These are phyloP conservation scores for Torrubiella hemipterigena DNA, from an alignment of 2,329 filamentous ascomycete species.

Conservation along the genomic window DNA sequence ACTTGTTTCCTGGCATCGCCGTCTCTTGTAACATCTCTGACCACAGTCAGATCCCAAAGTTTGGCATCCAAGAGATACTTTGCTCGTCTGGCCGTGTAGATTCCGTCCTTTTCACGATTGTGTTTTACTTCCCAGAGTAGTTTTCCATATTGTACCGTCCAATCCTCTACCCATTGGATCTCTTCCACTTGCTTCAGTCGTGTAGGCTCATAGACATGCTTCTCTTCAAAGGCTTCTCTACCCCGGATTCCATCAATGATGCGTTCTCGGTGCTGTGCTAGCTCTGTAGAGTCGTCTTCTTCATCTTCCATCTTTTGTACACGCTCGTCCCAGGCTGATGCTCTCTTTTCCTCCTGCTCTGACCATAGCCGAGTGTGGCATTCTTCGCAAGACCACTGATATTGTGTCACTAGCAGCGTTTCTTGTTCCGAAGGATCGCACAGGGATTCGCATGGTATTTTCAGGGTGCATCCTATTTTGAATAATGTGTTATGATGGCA, in stretches of 20 bases:
- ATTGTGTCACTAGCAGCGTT: constrained; percentile 10
- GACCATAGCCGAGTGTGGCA: constrained; percentile 9
- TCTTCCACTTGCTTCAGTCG: constrained; percentile 11
- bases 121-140: constrained; percentile 11
- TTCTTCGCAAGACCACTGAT: constrained; percentile 17
- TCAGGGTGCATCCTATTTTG: constrained; percentile 15
- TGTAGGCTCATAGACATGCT: constrained; percentile 3
- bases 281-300: background rate
- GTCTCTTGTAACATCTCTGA: constrained; percentile 9
- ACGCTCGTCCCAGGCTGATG: constrained; percentile 6
- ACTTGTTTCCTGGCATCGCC: constrained; percentile 5
- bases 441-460: constrained; percentile 13
- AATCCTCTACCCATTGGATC: constrained; percentile 14
- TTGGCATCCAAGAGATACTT: constrained; percentile 8
- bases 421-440: constrained; percentile 11
- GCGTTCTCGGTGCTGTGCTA: too few relatives aligned
- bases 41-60: constrained; percentile 13
- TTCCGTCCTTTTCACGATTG: constrained; percentile 1
- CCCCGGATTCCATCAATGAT: too few relatives aligned
- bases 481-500: constrained; percentile 15
- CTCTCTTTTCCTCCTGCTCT: constrained; percentile 5
- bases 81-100: constrained; percentile 7
- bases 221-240: too few relatives aligned
- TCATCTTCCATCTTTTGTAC: constrained; percentile 1
- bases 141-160: constrained; percentile 14